Evolutionary conservation across 352 stramenopile species (phyloP), one percentile per base, ranked within the genome.

Genomic region (Pythium volutum): DNA sequence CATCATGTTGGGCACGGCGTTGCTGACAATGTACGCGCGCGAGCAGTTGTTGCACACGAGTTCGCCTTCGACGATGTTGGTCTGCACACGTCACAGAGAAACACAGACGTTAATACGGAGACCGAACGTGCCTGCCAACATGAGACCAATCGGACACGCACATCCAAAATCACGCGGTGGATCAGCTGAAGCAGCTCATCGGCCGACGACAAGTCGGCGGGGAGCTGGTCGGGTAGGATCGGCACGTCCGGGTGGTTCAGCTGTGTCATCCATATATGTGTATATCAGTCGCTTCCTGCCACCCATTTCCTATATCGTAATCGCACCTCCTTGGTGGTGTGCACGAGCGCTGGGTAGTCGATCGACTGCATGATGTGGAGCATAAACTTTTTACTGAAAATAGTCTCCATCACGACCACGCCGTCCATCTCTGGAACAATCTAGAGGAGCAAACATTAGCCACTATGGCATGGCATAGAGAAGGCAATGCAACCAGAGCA

Each of bases 281-380:
- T 33, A 29, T 25, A 27, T 54, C 16, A 54, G 47, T 54, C 15
- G 3, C 27, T 29, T 31, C 9, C 20, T 9, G 8, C 10, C 33
- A 23, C 4, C 8, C 8, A 31, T 18, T 41, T 9, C 15, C 26
- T 57, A 27, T 36, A 23, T 36, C 3, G 42, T 29, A 8, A 48
- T 45, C 43, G 14, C 43, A 91, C 84, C 72, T 94, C 81, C 57
- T 84, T 80, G 26, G 81, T 89, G 23, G 85, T 92, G 56, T 89
- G 64, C 42, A 70, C 74, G n/a, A 94, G 67, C 52, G 79, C 85
- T 41, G 62, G 54, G 72, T 91, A 94, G 75, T 94, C 85, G 55
- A 94, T 94, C 64, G 83, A 88, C 64, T 87, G 79, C 74, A 94
- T 84, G 62, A 94, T 90, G 68, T 94, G 82, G 51, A 91, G 65